Conservation (phyloP, 352 stramenopile genomes). For the Globisporangium emineosum region DNA sequence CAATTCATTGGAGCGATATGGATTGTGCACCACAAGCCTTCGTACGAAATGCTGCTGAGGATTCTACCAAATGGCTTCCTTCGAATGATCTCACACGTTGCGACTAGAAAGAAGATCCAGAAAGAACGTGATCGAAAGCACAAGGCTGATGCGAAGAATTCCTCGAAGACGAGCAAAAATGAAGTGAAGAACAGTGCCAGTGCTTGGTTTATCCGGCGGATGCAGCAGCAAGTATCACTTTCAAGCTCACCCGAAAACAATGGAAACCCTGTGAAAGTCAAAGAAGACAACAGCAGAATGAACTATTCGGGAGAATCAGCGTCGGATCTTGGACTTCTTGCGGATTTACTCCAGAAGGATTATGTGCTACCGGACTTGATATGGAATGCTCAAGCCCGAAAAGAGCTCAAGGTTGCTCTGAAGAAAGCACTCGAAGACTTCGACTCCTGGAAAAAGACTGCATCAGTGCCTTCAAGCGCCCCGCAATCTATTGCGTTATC, state of each 20-base stretch:
- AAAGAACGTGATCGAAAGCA: constrained; percentile 41
- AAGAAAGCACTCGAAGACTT: constrained; percentile 45
- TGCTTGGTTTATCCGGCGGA: constrained; percentile 67
- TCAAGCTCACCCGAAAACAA: constrained; percentile 30
- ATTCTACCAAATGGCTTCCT: constrained; percentile 74
- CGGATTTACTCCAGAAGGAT: constrained; percentile 61
- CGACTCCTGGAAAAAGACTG: constrained; percentile 38
- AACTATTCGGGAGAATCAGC: constrained; percentile 79
- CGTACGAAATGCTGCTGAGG: constrained; percentile 61
- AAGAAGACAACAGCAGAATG: constrained; percentile 47
- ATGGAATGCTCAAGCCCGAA: constrained; percentile 60
- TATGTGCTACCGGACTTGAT: constrained; percentile 80
- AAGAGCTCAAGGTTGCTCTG: constrained; percentile 51
- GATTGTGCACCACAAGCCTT: constrained; percentile 70
- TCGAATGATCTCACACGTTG: constrained; percentile 62
- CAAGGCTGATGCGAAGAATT: constrained; percentile 28
- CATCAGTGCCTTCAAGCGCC: constrained; percentile 17
- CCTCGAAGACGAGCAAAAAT: constrained; percentile 27
- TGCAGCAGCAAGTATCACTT: constrained; percentile 62
- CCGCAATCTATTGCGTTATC: constrained; percentile 20
- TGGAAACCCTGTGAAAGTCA: constrained; percentile 25
- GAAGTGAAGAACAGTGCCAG: constrained; percentile 16
- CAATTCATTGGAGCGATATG: constrained; percentile 76
- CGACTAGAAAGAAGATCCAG: constrained; percentile 56
- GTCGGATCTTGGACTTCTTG: constrained; percentile 62